A percentile compares a stretch with the other conserved stretches of the same genome.
Conservation (phyloP, 2,329 filamentous ascomycete species). For the Sporothrix globosa region DNA sequence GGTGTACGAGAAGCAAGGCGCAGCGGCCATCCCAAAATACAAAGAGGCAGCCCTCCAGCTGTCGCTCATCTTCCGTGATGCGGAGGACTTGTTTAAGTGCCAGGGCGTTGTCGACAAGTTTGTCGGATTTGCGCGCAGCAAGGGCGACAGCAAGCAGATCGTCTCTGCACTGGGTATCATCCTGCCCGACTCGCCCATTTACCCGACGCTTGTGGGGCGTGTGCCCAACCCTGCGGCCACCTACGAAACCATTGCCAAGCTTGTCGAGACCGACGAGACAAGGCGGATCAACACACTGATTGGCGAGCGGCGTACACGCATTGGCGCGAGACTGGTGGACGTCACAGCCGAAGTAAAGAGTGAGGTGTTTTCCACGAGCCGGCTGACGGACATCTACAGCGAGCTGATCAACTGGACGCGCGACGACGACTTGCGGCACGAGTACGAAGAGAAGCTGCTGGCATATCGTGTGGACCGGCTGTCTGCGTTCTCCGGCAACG, state of each 20-base stretch:
- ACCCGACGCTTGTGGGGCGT: constrained; percentile 79
- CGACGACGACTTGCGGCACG: constrained; percentile 81
- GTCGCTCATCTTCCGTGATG: constrained; percentile 71
- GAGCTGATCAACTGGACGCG: constrained; percentile 86
- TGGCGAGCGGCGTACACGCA: constrained; percentile 80
- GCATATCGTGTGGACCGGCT: constrained; percentile 79
- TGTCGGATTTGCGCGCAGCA: constrained; percentile 69
- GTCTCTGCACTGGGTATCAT: constrained; percentile 75
- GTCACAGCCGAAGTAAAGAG: constrained; percentile 86
- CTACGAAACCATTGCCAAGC: constrained; percentile 79
- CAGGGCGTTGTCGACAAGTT: constrained; percentile 78
- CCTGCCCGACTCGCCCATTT: constrained; percentile 79
- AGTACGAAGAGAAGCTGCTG: constrained; percentile 88
- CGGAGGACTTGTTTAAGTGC: constrained; percentile 65
- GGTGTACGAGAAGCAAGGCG: constrained; percentile 78
- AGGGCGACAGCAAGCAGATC: constrained; percentile 74
- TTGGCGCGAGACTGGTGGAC: constrained; percentile 80
- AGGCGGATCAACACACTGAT: constrained; percentile 89
- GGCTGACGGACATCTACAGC: constrained; percentile 78
- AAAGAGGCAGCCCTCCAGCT: constrained; percentile 72
- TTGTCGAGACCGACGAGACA: constrained; percentile 83
- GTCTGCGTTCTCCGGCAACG: constrained; percentile 63
- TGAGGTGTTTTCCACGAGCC: constrained; percentile 76
- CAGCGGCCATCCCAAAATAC: constrained; percentile 71
- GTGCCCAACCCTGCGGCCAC: constrained; percentile 78